Base-by-base conservation (phyloP, 495 filamentous ascomycete species). In the Chaetomium tenue region DNA sequence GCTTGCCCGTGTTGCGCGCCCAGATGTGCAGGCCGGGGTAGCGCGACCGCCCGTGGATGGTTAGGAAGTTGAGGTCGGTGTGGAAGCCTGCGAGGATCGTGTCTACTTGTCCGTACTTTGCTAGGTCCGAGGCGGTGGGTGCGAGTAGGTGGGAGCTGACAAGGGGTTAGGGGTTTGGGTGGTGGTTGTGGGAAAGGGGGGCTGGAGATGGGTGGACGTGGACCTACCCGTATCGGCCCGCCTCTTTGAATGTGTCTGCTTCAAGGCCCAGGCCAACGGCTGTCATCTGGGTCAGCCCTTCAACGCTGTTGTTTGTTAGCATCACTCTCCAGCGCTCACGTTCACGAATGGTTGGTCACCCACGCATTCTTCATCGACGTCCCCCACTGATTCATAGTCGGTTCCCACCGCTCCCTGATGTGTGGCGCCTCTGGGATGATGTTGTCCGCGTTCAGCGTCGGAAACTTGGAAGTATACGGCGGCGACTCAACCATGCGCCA, bases 11-110 rank as follows among this genome's bases (percentile, higher is more conserved):
- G 75, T 83, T 83, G 60, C 81, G 78, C 50, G 81, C 81, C 81
- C 81, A 83, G 63, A 83, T 77, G 77, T 83, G 77, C 66, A 83
- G 71, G 50, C 81, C 81, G 4, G 81, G 79, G 58, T 83, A 83
- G 46, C 81, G 79, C 44, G 79, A 82, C 65, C 81, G 81, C 44
- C 81, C 81, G 75, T 83, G 81, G 72, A 83, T 83, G 66, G 81
- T 83, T 18, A 83, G 73, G 76, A 83, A 83, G 72, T 83, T 83
- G 39, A 83, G 78, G 66, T 83, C 81, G 13, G 79, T 81, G 69
- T 83, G 81, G 72, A 83, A 83, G 28, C 81, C 81, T 11, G 81
- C 81, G 11, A 83, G 73, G 72, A 83, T 83, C 44, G 80, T 83
- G 72, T 81, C 75, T 54, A 76, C 75, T 12, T 66, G n/a, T 40